Evolutionary conservation across 2,329 filamentous ascomycete genomes (phyloP).

Genomic region (Fusarium foetens): DNA sequence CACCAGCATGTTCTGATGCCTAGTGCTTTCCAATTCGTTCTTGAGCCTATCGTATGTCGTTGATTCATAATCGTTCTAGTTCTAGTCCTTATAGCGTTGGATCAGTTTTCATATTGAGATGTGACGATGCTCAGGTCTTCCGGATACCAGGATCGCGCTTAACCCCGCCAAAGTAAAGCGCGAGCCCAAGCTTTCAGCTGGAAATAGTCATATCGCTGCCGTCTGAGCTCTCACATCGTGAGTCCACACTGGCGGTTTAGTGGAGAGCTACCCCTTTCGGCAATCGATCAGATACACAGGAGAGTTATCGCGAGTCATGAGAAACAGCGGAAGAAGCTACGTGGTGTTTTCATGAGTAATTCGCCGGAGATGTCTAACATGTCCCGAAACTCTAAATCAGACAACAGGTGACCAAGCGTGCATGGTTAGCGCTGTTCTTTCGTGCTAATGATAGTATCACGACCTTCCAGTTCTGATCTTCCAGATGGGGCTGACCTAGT

Average conservation of each 20-base stretch:
- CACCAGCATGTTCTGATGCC: not conserved
- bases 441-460: not conserved
- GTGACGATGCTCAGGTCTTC: not conserved
- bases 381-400: not conserved
- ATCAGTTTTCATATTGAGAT: not conserved
- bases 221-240: not conserved
- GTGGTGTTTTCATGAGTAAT: not conserved
- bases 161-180: accelerated
- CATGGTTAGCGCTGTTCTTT: not conserved
- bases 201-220: not conserved
- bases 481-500: accelerated
- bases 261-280: not conserved
- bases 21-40: not conserved
- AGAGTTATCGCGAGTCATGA: not conserved
- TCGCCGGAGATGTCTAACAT: no score
- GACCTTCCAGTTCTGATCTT: not conserved
- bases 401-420: not conserved
- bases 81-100: accelerated
- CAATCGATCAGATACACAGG: no score
- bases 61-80: not conserved
- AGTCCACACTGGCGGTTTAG: not conserved
- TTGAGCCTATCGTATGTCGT: not conserved
- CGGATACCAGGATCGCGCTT: not conserved
- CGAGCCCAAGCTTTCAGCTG: not conserved
- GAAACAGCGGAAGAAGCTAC: no score